Percentiles rank a stretch among this genome's conserved stretches.
These are phyloP conservation scores for Melastoma candidum DNA, from an alignment of 441 rosid genomes.

Conservation along the genomic window DNA sequence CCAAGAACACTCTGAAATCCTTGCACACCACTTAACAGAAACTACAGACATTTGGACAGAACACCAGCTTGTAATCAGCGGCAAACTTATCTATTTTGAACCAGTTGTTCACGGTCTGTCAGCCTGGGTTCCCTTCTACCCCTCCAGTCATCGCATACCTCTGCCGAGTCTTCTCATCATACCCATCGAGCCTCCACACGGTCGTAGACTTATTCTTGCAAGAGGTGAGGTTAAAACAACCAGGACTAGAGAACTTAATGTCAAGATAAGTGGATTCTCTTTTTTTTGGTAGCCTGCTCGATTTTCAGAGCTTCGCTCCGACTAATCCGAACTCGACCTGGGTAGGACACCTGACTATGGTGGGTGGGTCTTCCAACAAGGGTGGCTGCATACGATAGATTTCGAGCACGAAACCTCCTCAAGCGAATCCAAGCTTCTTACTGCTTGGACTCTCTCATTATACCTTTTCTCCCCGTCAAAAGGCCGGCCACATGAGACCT, in stretches of 20 bases:
- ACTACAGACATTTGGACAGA: conserved; percentile 45
- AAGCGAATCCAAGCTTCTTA: too few relatives aligned
- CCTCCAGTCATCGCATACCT: conserved; percentile 37
- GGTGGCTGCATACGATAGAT: too few relatives aligned
- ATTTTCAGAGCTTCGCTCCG: too few relatives aligned
- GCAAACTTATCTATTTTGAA: conserved; percentile 41
- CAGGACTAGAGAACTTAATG: conserved; percentile 28
- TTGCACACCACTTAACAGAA: conserved; percentile 37
- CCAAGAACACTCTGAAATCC: conserved; percentile 37
- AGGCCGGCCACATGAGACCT: conserved; percentile 34
- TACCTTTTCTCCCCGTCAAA: conserved; percentile 19
- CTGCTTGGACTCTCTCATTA: conserved; percentile 17
- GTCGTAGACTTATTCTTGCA: conserved; percentile 27
- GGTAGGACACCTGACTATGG: too few relatives aligned
- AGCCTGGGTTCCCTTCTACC: conserved; percentile 41
- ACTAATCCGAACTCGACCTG: too few relatives aligned
- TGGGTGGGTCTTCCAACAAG: too few relatives aligned
- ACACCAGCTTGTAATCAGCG: conserved; percentile 36
- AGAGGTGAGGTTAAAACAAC: conserved; percentile 11
- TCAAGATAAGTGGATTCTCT: conserved; percentile 27
- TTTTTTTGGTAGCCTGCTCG: too few relatives aligned
- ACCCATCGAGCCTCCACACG: conserved; percentile 31
- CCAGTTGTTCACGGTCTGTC: conserved; percentile 30
- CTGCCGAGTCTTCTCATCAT: conserved; percentile 26
- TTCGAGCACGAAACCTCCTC: too few relatives aligned